Percentiles rank a stretch among this genome's conserved stretches.
Conservation (phyloP, 768 basidiomycete species). For the Mycena alexandri region DNA sequence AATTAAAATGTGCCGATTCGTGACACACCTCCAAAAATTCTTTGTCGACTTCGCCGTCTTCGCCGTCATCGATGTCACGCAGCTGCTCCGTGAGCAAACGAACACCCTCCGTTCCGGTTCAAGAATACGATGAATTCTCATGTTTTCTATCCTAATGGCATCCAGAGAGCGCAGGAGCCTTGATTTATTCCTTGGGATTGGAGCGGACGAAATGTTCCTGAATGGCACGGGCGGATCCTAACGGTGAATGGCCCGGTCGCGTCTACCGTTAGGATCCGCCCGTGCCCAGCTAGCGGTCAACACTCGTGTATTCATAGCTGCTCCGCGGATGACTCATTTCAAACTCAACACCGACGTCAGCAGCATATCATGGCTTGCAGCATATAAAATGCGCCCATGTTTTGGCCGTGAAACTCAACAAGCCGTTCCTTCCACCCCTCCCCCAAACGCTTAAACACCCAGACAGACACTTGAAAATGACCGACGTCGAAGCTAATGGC, state of each 20-base stretch:
- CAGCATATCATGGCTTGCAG: slow-evolving; percentile 8
- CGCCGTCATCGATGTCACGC: no score
- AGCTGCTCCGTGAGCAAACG: no score
- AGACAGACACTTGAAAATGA: no score
- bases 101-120: neutral
- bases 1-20: no score
- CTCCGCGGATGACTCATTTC: slow-evolving; percentile 23
- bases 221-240: no score
- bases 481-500: slow-evolving; percentile 30
- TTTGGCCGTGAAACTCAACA: slow-evolving; percentile 2
- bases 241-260: no score
- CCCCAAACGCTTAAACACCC: no score
- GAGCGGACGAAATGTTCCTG: no score
- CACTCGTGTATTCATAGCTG: no score
- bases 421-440: slow-evolving; percentile 5
- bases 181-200: neutral
- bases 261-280: slow-evolving; percentile 3
- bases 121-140: slow-evolving; percentile 8
- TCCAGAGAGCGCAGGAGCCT: slow-evolving; percentile 1
- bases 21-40: no score
- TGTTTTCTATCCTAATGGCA: slow-evolving; percentile 2
- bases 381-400: slow-evolving; percentile 18
- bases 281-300: slow-evolving; percentile 12
- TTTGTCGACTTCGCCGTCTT: no score
- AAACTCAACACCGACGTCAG: slow-evolving; percentile 17